Evolutionary conservation across 148 eudicot genomes (phyloP).

Genomic region (Polygonum aviculare): DNA sequence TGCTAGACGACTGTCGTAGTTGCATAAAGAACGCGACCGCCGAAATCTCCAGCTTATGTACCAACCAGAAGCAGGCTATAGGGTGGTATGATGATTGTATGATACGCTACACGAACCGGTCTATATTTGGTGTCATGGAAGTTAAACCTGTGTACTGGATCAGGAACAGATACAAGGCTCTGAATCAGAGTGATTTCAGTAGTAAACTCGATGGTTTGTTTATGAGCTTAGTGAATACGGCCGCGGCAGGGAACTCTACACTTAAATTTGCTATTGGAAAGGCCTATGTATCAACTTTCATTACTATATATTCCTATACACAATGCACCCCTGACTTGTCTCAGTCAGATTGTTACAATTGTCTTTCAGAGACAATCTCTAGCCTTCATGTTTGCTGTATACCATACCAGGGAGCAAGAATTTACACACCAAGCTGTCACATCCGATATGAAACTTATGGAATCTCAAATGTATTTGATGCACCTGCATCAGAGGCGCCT

Average conservation of each 20-base stretch:
- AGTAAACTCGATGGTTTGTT: background rate
- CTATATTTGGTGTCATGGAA: background rate
- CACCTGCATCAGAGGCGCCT: background rate
- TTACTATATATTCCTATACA: background rate
- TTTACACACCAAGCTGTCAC: constrained; percentile 11
- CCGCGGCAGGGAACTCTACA: background rate
- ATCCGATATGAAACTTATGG: background rate
- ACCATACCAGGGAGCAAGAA: background rate
- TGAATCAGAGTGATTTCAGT: constrained; percentile 1
- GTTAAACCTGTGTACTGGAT: background rate
- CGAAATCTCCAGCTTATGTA: constrained; percentile 12
- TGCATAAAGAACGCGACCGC: constrained; percentile 15
- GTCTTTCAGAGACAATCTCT: background rate
- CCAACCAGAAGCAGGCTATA: constrained; percentile 23
- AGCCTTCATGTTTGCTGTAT: background rate
- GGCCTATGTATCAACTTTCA: background rate
- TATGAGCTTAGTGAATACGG: background rate
- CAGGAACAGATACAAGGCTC: background rate
- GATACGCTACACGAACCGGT: constrained; percentile 20
- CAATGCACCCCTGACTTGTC: constrained; percentile 19
- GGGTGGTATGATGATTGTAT: constrained; percentile 24
- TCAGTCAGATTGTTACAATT: constrained; percentile 1
- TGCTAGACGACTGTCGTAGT: constrained; percentile 9
- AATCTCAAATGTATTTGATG: background rate
- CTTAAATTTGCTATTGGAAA: constrained; percentile 10